Conservation (phyloP, 2,329 filamentous ascomycete species). For the Aurifilum marmelostoma region DNA sequence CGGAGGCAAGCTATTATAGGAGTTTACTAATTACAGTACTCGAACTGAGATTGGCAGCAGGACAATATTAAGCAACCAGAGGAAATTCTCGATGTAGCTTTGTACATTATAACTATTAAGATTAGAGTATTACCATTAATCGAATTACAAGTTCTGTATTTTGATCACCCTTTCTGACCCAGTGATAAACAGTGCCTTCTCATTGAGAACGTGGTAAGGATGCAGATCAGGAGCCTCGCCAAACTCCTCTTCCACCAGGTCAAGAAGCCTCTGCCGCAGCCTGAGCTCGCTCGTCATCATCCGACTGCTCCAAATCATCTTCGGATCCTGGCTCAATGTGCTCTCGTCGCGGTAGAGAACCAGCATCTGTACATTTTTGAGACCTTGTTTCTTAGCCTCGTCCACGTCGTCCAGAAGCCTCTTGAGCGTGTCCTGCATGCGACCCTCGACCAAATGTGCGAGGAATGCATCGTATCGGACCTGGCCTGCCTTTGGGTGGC, state of each 20-base stretch:
- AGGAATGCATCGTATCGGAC: constrained; percentile 9
- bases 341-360: constrained; percentile 17
- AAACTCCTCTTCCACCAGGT: constrained; percentile 11
- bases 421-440: constrained; percentile 19
- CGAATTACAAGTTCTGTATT: constrained; percentile 6
- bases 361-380: neutral
- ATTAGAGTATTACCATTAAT: neutral
- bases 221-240: constrained; percentile 7
- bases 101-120: neutral
- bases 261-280: constrained; percentile 5
- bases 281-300: constrained; percentile 1
- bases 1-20: too few species aligned
- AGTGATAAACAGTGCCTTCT: constrained; percentile 11
- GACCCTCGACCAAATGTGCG: constrained; percentile 13
- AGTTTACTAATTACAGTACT: too few species aligned
- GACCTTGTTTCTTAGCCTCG: constrained; percentile 6
- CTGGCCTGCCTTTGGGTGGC: constrained; percentile 4
- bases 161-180: neutral
- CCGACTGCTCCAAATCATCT: constrained; percentile 12
- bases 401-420: constrained; percentile 5
- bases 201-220: constrained; percentile 13
- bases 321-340: constrained; percentile 10
- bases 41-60: neutral
- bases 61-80: too few species aligned
- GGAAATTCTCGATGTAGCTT: too few species aligned